phyloP scores from a whole-genome alignment of 768 basidiomycete species.

The Lanmaoa pseudosensibilis region DNA sequence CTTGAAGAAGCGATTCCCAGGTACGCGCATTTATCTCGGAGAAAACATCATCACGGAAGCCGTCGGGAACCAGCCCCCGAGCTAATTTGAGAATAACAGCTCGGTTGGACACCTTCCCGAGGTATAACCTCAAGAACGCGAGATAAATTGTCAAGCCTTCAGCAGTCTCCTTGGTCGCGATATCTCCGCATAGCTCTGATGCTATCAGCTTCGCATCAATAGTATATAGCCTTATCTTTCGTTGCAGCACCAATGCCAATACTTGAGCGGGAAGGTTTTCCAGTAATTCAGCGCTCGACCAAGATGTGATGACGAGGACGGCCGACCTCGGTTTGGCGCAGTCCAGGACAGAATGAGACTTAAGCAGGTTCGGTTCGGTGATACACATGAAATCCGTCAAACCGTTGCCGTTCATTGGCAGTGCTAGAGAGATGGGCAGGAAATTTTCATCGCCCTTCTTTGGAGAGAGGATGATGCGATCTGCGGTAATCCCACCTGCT shows the following conservation, averaged over 20 bases:
- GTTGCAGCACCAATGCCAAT: conserved; percentile 45
- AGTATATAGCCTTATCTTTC: conserved; percentile 55
- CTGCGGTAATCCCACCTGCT: conserved; percentile 66
- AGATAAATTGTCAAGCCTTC: conserved; percentile 67
- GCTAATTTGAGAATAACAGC: conserved; percentile 53
- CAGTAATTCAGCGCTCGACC: conserved; percentile 72
- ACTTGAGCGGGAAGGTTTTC: conserved; percentile 58
- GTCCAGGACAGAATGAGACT: conserved; percentile 70
- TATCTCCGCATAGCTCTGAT: conserved; percentile 28
- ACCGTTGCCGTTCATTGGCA: conserved; percentile 58
- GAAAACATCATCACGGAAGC: conserved; percentile 41
- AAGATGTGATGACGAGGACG: conserved; percentile 72
- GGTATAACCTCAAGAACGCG: conserved; percentile 82
- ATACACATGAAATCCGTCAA: conserved; percentile 71
- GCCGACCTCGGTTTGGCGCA: conserved; percentile 65
- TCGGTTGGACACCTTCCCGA: conserved; percentile 63
- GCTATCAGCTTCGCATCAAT: conserved; percentile 60
- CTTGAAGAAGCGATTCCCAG: conserved; percentile 66
- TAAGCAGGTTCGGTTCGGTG: conserved; percentile 74
- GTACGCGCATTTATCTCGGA: conserved; percentile 56
- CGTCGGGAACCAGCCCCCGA: conserved; percentile 43
- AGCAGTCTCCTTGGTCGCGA: conserved; percentile 39
- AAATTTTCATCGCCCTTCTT: conserved; percentile 37
- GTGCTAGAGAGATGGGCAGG: conserved; percentile 52
- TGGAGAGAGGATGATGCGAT: conserved; percentile 65